These are phyloP conservation scores for Colletotrichum sp. DNA, from an alignment of 2,329 filamentous ascomycete species.

Conservation along the genomic window DNA sequence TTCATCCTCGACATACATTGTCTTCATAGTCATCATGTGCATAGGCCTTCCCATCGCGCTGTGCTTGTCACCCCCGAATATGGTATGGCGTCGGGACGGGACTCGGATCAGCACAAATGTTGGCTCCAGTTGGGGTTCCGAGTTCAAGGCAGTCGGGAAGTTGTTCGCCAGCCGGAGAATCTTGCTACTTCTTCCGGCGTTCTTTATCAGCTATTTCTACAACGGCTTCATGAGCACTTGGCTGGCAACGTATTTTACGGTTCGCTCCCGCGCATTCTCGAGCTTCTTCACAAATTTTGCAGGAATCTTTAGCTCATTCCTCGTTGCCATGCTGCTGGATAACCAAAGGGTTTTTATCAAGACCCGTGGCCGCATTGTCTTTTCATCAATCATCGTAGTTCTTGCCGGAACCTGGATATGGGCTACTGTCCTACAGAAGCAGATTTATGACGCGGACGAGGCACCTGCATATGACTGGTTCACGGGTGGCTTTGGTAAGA, in stretches of 20 bases:
- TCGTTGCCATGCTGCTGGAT: background rate
- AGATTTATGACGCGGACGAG: background rate
- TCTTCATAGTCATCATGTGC: conserved; percentile 72
- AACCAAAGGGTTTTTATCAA: background rate
- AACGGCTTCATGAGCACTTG: conserved; percentile 9
- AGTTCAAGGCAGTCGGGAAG: background rate
- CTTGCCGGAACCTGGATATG: background rate
- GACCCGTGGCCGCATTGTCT: background rate
- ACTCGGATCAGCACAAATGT: conserved; percentile 49
- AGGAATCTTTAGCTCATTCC: conserved; percentile 2
- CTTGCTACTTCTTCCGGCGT: background rate
- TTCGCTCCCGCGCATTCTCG: conserved; percentile 1
- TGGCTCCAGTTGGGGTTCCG: background rate
- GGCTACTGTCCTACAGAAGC: conserved; percentile 1
- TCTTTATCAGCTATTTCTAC: conserved; percentile 9
- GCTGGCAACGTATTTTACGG: conserved; percentile 4
- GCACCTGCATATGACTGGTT: conserved; percentile 1
- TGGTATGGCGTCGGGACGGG: conserved; percentile 68
- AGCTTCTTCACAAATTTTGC: conserved; percentile 8
- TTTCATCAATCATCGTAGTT: background rate
- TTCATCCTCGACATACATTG: conserved; percentile 67
- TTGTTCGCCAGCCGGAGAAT: background rate
- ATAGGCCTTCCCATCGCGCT: conserved; percentile 64
- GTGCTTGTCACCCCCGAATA: conserved; percentile 59
- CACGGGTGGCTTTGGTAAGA: background rate